Evolutionary conservation across 768 basidiomycete genomes (phyloP), one percentile per base, ranked within the genome.

Genomic region (Cyclocybe cylindracea): DNA sequence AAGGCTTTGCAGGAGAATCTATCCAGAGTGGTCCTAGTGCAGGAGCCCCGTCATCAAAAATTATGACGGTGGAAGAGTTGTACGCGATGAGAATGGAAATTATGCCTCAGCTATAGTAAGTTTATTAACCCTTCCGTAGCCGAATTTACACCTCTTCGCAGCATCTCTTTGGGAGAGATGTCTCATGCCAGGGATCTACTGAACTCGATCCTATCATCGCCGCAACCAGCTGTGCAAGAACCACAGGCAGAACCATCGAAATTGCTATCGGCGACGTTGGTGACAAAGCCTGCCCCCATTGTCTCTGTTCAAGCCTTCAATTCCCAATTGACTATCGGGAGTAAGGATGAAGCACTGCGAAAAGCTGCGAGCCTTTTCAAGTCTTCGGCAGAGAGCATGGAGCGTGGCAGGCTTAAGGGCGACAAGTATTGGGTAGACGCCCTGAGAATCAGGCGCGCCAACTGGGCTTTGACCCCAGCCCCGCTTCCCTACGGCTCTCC

Each of bases 351-450:
- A 63, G 83, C 89, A 0, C 68, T 94, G 33, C 72, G 91, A 57
- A 85, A 87, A 54, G 90, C 91, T 18, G 80, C 88, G 0, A 73
- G 77, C 48, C 70, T 91, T 1, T 87, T 92, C 56, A 89, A 84
- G 60, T 66, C 74, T 32, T 89, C 89, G 3, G 85, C 88, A 2
- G 77, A 80, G 48, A 79, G 80, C 47, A 82, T 91, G 70, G 88
- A 91, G 61, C 73, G 80, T 44, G 75, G 81, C 16, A 74, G 85
- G 37, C 58, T 79, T 7, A 73, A 78, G 44, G 80, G 84, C 38
- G 89, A 91, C 62, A 82, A 75, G 53, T 92, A 92, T 59, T 94
- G 91, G 91, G 75, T 84, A 6, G 83, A 92, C 63, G 91, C 91
- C 3, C 74, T 94, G 41, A 87, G 82, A 63, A 85, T 89, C 40